Percentiles rank a stretch among this genome's conserved stretches.
Evolutionary conservation across 208 protist genomes (phyloP).

Genomic region (Jaenimonas drosophilae): DNA sequence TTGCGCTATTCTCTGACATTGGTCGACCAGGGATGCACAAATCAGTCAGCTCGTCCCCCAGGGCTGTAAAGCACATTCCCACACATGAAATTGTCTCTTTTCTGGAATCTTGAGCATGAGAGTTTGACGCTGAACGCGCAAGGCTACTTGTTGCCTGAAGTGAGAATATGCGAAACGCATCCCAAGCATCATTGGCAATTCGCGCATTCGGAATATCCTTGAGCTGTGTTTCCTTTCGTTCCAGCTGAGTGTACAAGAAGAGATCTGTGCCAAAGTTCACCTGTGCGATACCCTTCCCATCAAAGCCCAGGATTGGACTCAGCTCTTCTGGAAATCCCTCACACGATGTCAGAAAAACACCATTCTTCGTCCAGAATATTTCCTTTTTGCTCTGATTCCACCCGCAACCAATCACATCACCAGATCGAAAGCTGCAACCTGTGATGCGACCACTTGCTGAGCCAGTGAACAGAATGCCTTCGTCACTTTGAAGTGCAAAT

Average conservation of each 20-base stretch:
- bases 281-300: slow-evolving; percentile 52
- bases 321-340: slow-evolving; percentile 10
- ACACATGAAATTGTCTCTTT: slow-evolving; percentile 15
- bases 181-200: slow-evolving; percentile 32
- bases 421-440: slow-evolving; percentile 53
- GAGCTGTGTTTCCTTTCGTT: too few relatives aligned
- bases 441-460: slow-evolving; percentile 25
- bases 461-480: slow-evolving; percentile 61
- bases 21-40: not conserved
- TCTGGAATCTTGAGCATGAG: slow-evolving; percentile 6
- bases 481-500: slow-evolving; percentile 60
- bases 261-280: slow-evolving; percentile 77
- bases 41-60: slow-evolving; percentile 14
- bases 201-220: too few relatives aligned
- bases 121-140: not conserved
- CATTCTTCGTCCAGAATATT: slow-evolving; percentile 84
- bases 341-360: slow-evolving; percentile 30
- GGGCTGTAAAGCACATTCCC: slow-evolving; percentile 25
- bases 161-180: slow-evolving; percentile 72
- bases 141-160: slow-evolving; percentile 44
- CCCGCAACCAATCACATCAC: slow-evolving; percentile 84
- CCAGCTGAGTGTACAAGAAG: slow-evolving; percentile 28
- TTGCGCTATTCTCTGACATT: not conserved
- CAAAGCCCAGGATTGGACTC: slow-evolving; percentile 68
- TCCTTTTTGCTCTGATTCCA: slow-evolving; percentile 42